These are phyloP conservation scores for Tagetes erecta DNA, from an alignment of 129 eudicot genomes.

Conservation along the genomic window DNA sequence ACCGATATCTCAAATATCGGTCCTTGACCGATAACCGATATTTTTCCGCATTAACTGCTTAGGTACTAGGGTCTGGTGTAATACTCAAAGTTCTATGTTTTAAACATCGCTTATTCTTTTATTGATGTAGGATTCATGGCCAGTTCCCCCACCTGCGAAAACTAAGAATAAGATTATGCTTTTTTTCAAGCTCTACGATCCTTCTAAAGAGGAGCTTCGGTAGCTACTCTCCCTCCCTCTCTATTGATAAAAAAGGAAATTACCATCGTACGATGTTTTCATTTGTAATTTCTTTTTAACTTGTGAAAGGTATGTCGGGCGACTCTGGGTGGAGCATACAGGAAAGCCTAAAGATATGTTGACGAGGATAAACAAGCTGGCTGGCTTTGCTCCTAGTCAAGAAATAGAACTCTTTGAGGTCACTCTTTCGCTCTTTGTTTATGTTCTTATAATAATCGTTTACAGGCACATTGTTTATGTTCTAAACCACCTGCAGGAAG, in stretches of 20 bases:
- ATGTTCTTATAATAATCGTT: not conserved
- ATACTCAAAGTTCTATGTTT: not conserved
- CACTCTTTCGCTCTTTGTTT: not conserved
- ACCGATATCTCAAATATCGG: no score
- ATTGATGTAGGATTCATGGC: slow-evolving; percentile 63
- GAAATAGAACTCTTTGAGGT: slow-evolving; percentile 89
- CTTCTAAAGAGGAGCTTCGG: slow-evolving; percentile 81
- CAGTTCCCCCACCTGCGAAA: slow-evolving; percentile 62
- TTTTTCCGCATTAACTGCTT: no score
- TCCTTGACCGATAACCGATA: no score
- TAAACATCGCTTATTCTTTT: not conserved
- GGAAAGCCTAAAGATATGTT: slow-evolving; percentile 72
- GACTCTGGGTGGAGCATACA: slow-evolving; percentile 60
- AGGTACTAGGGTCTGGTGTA: no score
- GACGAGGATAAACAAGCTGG: slow-evolving; percentile 65
- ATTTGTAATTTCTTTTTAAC: not conserved
- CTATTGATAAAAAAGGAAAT: not conserved
- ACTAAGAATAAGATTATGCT: slow-evolving; percentile 75
- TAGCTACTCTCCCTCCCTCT: slow-evolving; percentile 20
- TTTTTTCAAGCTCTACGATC: slow-evolving; percentile 86
- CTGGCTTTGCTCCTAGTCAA: slow-evolving; percentile 77
- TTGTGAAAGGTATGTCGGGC: slow-evolving; percentile 63
- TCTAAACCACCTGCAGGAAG: no score
- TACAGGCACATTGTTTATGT: no score
- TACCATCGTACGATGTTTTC: not conserved